Percentiles rank a stretch among this genome's conserved stretches.
phyloP scores from a whole-genome alignment of 495 filamentous ascomycete genomes.

The Penicillium canescens region DNA sequence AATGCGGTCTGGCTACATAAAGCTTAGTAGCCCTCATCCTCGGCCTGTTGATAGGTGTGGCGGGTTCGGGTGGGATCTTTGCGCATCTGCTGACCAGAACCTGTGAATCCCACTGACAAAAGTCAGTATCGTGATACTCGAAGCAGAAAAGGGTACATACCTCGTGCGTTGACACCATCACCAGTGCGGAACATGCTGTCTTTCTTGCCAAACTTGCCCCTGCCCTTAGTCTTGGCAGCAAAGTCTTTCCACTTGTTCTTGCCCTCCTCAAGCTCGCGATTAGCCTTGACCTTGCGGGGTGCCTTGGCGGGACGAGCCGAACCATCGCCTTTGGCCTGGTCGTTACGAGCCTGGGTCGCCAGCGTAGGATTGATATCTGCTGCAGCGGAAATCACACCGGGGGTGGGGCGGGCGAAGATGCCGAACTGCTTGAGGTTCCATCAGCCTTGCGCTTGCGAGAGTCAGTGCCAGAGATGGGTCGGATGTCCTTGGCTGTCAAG shows the following conservation, averaged over 20 bases:
- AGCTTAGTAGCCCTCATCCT: slow-evolving; percentile 62
- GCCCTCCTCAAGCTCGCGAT: slow-evolving; percentile 81
- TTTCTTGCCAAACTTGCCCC: slow-evolving; percentile 82
- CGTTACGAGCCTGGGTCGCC: slow-evolving; percentile 67
- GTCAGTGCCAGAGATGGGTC: slow-evolving; percentile 64
- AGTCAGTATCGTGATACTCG: slow-evolving; percentile 4
- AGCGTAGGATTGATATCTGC: slow-evolving; percentile 81
- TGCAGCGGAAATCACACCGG: slow-evolving; percentile 82
- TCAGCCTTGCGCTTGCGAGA: slow-evolving; percentile 91
- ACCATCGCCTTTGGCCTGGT: slow-evolving; percentile 69
- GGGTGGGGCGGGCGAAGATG: slow-evolving; percentile 46
- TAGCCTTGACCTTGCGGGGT: slow-evolving; percentile 84
- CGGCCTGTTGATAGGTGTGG: slow-evolving; percentile 81
- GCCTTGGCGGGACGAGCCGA: slow-evolving; percentile 63
- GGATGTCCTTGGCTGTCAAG: slow-evolving; percentile 79
- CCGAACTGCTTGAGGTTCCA: slow-evolving; percentile 59
- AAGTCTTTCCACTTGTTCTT: slow-evolving; percentile 97
- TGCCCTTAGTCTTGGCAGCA: slow-evolving; percentile 74
- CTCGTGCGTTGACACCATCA: slow-evolving; percentile 80
- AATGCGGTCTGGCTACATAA: background rate
- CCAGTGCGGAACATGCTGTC: slow-evolving; percentile 97
- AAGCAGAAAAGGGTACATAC: slow-evolving; percentile 45
- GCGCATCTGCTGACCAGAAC: slow-evolving; percentile 90
- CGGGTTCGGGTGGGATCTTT: slow-evolving; percentile 82
- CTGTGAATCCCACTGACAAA: slow-evolving; percentile 83